A percentile compares a stretch with the other conserved stretches of the same genome.
Evolutionary conservation across 1,284 basidiomycete genomes (phyloP).

Genomic region (Moniliophthora roreri): DNA sequence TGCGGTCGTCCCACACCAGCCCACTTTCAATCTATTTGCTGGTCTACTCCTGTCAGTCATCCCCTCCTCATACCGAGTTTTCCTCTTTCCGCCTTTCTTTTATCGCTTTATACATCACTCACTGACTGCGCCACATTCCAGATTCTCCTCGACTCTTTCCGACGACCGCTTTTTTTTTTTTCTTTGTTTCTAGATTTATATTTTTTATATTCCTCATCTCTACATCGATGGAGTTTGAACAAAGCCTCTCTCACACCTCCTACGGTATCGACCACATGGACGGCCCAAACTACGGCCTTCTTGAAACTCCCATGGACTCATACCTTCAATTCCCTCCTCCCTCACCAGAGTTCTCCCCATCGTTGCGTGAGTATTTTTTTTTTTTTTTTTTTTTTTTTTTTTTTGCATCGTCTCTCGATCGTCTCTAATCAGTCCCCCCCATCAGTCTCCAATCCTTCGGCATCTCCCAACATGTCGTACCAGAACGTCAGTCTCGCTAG

Average conservation of each 20-base stretch:
- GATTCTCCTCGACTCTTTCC: conserved; percentile 25
- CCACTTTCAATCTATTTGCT: conserved; percentile 13
- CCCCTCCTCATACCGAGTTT: conserved; percentile 13
- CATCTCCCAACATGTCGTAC: conserved; percentile 52
- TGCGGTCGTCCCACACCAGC: conserved; percentile 19
- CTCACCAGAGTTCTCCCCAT: conserved; percentile 38
- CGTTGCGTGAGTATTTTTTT: conserved; percentile 39
- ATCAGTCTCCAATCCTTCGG: conserved; percentile 34
- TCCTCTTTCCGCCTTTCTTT: conserved; percentile 18
- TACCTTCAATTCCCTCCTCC: conserved; percentile 48
- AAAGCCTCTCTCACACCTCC: conserved; percentile 31
- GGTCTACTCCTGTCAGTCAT: conserved; percentile 12
- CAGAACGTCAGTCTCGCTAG: conserved; percentile 57
- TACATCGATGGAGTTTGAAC: conserved; percentile 45
- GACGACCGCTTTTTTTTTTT: conserved; percentile 20
- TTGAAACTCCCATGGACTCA: conserved; percentile 50
- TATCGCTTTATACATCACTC: conserved; percentile 14
- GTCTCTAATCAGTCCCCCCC: conserved; percentile 1
- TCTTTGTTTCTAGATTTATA: too few species aligned
- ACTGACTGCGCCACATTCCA: conserved; percentile 22
- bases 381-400: conserved; percentile 8
- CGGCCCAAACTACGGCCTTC: conserved; percentile 47
- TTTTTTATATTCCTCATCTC: conserved; percentile 22
- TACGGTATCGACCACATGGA: conserved; percentile 52
- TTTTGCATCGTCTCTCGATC: not conserved